Conservation (phyloP, 805 yeast species). For the Millerozyma acaciae region DNA sequence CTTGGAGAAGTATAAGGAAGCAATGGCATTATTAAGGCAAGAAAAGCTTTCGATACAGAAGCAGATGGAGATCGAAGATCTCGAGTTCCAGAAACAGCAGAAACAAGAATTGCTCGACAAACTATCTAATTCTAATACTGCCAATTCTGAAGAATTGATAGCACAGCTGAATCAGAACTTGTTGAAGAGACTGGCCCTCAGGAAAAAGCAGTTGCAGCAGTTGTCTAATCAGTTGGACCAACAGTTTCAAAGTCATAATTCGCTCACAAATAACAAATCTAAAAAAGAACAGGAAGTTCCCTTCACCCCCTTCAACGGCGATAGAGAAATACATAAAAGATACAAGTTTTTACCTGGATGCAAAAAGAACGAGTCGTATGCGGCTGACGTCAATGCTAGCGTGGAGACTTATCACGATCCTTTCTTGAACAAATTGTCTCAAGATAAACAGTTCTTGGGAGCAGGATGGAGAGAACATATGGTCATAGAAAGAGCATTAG, state of each 20-base stretch:
- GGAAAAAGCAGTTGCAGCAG: slow-evolving; percentile 57
- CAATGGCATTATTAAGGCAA: slow-evolving; percentile 50
- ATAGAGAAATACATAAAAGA: slow-evolving; percentile 54
- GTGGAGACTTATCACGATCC: slow-evolving; percentile 41
- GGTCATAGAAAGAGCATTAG: slow-evolving; percentile 72
- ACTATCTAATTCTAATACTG: slow-evolving; percentile 24
- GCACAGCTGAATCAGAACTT: slow-evolving; percentile 35
- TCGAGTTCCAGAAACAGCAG: slow-evolving; percentile 37
- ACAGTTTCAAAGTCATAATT: slow-evolving; percentile 29
- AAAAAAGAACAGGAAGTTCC: slow-evolving; percentile 43
- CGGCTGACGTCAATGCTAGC: slow-evolving; percentile 15
- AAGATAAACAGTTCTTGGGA: slow-evolving; percentile 68
- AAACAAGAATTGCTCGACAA: slow-evolving; percentile 40
- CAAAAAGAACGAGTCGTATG: slow-evolving; percentile 18
- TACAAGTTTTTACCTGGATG: slow-evolving; percentile 43
- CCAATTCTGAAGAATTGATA: slow-evolving; percentile 37
- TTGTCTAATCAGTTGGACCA: slow-evolving; percentile 54
- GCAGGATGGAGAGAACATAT: slow-evolving; percentile 76
- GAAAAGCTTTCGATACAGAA: slow-evolving; percentile 65
- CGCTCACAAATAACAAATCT: slow-evolving; percentile 23
- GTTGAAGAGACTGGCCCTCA: slow-evolving; percentile 59
- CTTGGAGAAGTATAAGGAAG: slow-evolving; percentile 60
- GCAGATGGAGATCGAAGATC: slow-evolving; percentile 47
- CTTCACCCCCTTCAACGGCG: slow-evolving; percentile 94
- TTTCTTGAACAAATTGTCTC: slow-evolving; percentile 46